Conservation (phyloP, 2,329 filamentous ascomycete genomes). For the Pezicula rhizophila region DNA sequence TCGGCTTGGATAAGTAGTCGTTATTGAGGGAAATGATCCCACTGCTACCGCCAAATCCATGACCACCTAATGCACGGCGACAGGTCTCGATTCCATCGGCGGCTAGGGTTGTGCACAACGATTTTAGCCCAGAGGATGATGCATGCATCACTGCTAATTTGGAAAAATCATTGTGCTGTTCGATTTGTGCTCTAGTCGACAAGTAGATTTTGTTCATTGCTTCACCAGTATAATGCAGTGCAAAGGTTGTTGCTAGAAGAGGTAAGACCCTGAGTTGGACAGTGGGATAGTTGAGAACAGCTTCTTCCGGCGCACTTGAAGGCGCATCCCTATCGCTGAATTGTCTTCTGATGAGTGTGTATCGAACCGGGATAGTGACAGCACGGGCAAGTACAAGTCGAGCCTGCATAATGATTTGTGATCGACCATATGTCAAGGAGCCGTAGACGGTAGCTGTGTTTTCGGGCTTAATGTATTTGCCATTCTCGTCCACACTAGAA, state of each 20-base stretch:
- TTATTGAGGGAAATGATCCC: constrained; percentile 28
- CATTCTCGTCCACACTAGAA: constrained; percentile 24
- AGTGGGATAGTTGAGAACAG: constrained; percentile 21
- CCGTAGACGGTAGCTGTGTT: constrained; percentile 29
- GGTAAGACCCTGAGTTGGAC: constrained; percentile 24
- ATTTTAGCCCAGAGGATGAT: constrained; percentile 24
- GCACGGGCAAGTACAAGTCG: constrained; percentile 27
- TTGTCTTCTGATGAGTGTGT: constrained; percentile 25
- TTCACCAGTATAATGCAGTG: constrained; percentile 1
- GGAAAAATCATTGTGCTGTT: no score
- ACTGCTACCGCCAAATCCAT: constrained; percentile 30
- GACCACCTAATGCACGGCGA: constrained; percentile 31
- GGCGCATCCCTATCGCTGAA: constrained; percentile 5
- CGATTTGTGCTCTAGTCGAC: constrained; percentile 9
- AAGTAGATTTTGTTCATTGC: constrained; percentile 4
- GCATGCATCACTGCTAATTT: constrained; percentile 23
- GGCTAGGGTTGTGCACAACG: constrained; percentile 22
- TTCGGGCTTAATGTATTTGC: constrained; percentile 22
- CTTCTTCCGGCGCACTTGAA: constrained; percentile 26
- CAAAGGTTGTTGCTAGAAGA: constrained; percentile 10
- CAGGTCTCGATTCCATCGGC: constrained; percentile 28
- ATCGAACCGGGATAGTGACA: constrained; percentile 29
- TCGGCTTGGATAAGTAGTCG: constrained; percentile 21
- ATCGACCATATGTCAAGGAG: constrained; percentile 28
- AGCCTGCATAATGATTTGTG: constrained; percentile 21